phyloP scores from a whole-genome alignment of 495 filamentous ascomycete genomes.

The Penicillium maclennaniae region DNA sequence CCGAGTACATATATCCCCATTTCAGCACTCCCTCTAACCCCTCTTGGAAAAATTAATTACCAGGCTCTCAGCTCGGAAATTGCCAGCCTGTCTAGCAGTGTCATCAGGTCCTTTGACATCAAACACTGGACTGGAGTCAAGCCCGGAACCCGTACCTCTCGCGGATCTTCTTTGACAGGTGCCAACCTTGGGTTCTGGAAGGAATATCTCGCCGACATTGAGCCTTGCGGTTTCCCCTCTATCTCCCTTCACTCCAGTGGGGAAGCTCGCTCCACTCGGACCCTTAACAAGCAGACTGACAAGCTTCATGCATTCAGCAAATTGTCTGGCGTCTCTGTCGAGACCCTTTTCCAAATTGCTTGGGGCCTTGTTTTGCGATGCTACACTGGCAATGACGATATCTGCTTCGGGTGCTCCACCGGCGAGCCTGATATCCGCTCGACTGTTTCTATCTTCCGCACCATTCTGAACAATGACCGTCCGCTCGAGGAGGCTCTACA shows the following conservation, averaged over 20 bases:
- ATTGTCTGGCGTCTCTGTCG: slow-evolving; percentile 23
- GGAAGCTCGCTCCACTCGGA: slow-evolving; percentile 11
- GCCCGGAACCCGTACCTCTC: slow-evolving; percentile 3
- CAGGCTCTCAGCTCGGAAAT: slow-evolving; percentile 18
- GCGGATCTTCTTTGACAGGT: slow-evolving; percentile 11
- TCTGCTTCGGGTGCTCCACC: slow-evolving; percentile 50
- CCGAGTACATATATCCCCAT: slow-evolving; percentile 58
- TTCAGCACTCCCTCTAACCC: slow-evolving; percentile 46
- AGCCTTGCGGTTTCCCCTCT: slow-evolving; percentile 52
- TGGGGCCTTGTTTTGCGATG: slow-evolving; percentile 54
- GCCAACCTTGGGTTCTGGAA: slow-evolving; percentile 48
- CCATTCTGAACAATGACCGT: slow-evolving; percentile 33
- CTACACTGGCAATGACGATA: slow-evolving; percentile 50
- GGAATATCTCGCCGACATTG: slow-evolving; percentile 43
- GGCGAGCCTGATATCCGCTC: slow-evolving; percentile 21
- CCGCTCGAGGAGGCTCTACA: slow-evolving; percentile 33
- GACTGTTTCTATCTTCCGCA: slow-evolving; percentile 29
- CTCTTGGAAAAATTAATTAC: slow-evolving; percentile 49
- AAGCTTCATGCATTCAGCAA: slow-evolving; percentile 37
- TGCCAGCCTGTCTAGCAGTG: slow-evolving; percentile 11
- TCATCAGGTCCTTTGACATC: slow-evolving; percentile 13
- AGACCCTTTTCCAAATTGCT: slow-evolving; percentile 41
- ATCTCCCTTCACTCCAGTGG: slow-evolving; percentile 20
- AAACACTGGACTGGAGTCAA: slow-evolving; percentile 16
- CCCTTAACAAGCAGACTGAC: slow-evolving; percentile 25